Evolutionary conservation across 257 asterid species (phyloP), one percentile per base, ranked within the genome.

Genomic region (Gardenia jasminoides): DNA sequence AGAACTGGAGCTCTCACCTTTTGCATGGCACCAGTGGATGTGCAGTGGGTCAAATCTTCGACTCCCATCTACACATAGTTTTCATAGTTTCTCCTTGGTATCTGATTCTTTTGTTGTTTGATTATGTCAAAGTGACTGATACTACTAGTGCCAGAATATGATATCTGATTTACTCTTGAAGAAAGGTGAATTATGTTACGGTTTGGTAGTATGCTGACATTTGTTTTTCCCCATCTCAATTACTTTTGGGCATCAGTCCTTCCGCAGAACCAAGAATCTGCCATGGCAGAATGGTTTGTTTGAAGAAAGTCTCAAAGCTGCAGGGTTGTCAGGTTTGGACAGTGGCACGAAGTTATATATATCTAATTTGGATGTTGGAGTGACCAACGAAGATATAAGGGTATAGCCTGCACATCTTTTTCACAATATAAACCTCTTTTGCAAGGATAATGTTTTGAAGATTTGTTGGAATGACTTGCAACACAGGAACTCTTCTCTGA

Each of bases 341-440:
- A 86, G 77, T 81, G 96, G 92, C 65, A 81, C 98, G n/a, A 88
- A 87, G 82, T 70, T 91, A 33, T 84, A 80, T 82, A 86, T 94
- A 72, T 90, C 94, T 68, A 94, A 93, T 87, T 86, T 94, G 94
- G 96, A 88, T 28, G 28, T 16, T 80, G 94, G 98, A 73, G 98
- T 94, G 70, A 84, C 98, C 46, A 92, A 82, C 80, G 92, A 93
- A 84, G 98, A 94, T 81, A 94, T 94, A 87, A 93, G 98, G 98
- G 98, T 94, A 94, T 83, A 81, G n/a, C 50, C 77, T 77, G 77
- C 76, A 83, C 82, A 79, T 62, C 76, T 39, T 84, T 74, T 85
- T 83, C 77, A 75, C 52, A 26, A 76, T 84, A 66, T 80, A 72
- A 59, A 72, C 83, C 78, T 65, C 80, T 82, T 87, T 83, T 81